These are phyloP conservation scores for Cercospora sp. DNA, from an alignment of 2,329 filamentous ascomycete genomes.

Conservation along the genomic window DNA sequence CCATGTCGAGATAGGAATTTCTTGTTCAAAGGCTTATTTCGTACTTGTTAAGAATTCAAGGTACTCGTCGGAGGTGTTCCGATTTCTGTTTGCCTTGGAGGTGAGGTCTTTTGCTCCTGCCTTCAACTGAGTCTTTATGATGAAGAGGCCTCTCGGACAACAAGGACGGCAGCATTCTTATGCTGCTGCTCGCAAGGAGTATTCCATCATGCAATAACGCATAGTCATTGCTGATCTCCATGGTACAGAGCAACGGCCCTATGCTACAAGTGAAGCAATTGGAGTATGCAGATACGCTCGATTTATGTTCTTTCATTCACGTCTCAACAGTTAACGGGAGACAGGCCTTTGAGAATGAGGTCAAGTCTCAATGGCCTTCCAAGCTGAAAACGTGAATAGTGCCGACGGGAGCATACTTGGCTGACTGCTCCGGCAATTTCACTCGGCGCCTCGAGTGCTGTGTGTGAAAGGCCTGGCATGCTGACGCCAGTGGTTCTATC, in stretches of 20 bases:
- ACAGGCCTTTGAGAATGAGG: neutral
- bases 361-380: no score
- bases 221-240: neutral
- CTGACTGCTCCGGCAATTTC: no score
- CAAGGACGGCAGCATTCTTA: neutral
- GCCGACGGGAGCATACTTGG: no score
- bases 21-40: no score
- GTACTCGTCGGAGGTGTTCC: no score
- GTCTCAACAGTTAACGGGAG: neutral
- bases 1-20: neutral
- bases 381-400: no score
- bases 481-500: no score
- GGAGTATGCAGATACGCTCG: neutral
- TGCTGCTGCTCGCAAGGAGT: neutral
- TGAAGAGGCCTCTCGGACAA: neutral
- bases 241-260: neutral
- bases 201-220: neutral
- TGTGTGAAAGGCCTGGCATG: no score
- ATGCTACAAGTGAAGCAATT: neutral
- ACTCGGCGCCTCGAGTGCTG: no score
- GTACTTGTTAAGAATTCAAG: no score
- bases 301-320: neutral
- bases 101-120: neutral
- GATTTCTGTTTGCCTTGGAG: neutral
- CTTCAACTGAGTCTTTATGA: neutral